A percentile compares a stretch with the other conserved stretches of the same genome.
phyloP scores from a whole-genome alignment of 257 asterid genomes.

The Parsonsia alboflavescens region DNA sequence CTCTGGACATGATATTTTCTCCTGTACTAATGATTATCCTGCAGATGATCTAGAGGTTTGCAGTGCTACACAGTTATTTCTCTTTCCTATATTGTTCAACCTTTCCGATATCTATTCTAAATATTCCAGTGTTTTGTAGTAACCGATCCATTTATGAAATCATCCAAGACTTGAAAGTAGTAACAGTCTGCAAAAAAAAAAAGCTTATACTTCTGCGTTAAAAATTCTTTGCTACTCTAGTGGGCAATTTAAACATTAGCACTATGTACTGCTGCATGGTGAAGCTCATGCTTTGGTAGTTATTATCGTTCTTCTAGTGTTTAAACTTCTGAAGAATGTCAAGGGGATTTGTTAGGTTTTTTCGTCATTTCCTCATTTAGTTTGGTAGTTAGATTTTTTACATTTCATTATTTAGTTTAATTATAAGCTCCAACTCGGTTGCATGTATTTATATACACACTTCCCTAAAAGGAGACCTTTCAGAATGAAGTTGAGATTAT shows the following conservation, averaged over 20 bases:
- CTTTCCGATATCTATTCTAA: neutral
- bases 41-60: constrained; percentile 51
- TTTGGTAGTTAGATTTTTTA: neutral
- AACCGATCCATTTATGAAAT: neutral
- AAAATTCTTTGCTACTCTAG: neutral
- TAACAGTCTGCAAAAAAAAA: neutral
- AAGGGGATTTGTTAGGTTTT: neutral
- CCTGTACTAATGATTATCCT: constrained; percentile 33
- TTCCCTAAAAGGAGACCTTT: too few relatives aligned
- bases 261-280: neutral
- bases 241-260: neutral
- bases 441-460: too few relatives aligned
- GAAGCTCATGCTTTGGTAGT: neutral
- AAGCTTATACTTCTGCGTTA: neutral
- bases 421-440: neutral
- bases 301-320: neutral
- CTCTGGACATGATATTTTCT: constrained; percentile 37
- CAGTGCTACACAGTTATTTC: neutral
- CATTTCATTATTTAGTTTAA: neutral
- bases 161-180: neutral
- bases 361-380: neutral
- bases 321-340: neutral
- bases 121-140: neutral
- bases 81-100: neutral
- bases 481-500: too few relatives aligned